Conservation (phyloP, 768 basidiomycete genomes). For the Rhodosporidiobolus odoratus region DNA sequence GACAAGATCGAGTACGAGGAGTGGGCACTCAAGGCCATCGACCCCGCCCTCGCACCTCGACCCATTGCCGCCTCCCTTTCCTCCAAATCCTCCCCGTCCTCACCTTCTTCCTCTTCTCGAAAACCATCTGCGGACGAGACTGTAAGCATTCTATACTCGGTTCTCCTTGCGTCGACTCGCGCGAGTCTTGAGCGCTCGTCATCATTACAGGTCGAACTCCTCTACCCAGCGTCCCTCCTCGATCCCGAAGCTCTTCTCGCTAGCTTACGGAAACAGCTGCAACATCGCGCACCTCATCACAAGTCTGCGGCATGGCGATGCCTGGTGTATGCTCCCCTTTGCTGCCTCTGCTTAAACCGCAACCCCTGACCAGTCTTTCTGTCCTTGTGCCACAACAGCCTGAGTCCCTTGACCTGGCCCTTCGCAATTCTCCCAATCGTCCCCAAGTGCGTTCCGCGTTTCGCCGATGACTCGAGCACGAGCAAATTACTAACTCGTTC, state of each 20-base stretch:
- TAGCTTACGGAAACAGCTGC: constrained; percentile 10
- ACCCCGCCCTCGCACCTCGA: constrained; percentile 43
- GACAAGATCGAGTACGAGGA: constrained; percentile 49
- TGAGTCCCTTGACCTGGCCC: constrained; percentile 45
- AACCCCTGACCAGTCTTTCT: background rate
- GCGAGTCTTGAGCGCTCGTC: too few species aligned
- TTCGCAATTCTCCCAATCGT: constrained; percentile 48
- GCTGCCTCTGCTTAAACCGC: background rate
- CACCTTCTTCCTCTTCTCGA: background rate
- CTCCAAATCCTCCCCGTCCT: background rate
- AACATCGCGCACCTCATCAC: constrained; percentile 28
- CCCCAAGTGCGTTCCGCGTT: constrained; percentile 42
- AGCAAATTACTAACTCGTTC: background rate
- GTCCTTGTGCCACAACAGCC: constrained; percentile 2
- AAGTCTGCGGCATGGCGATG: constrained; percentile 11
- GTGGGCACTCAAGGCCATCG: constrained; percentile 46
- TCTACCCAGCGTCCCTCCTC: constrained; percentile 11
- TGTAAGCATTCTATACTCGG: background rate
- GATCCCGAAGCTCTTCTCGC: constrained; percentile 1
- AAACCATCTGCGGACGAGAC: background rate
- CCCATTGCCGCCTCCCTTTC: constrained; percentile 11
- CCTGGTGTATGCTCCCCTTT: constrained; percentile 12
- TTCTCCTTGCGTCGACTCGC: background rate
- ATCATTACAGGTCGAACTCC: constrained; percentile 40
- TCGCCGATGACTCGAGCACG: background rate